A percentile compares a stretch with the other conserved stretches of the same genome.
These are phyloP conservation scores for Candida chauliodis DNA, from an alignment of 805 yeast genomes.

Conservation along the genomic window DNA sequence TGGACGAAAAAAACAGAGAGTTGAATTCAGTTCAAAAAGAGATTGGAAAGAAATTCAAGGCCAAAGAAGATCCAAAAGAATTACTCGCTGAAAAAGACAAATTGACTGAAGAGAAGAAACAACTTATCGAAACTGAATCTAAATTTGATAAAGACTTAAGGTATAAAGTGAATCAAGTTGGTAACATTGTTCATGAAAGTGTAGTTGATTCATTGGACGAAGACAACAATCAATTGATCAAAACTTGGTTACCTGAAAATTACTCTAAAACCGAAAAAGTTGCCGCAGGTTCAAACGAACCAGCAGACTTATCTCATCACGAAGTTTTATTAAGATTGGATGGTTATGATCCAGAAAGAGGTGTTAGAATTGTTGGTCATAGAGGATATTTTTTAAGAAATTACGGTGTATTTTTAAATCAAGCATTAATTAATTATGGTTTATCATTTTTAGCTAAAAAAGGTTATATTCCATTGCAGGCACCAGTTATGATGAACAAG, in stretches of 20 bases:
- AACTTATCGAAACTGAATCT: constrained; percentile 64
- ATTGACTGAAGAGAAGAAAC: constrained; percentile 66
- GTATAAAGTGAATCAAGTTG: constrained; percentile 81
- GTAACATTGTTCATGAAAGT: constrained; percentile 90
- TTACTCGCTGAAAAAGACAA: constrained; percentile 78
- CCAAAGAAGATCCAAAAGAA: constrained; percentile 90
- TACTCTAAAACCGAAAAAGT: constrained; percentile 53
- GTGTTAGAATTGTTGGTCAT: constrained; percentile 96
- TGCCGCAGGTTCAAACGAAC: constrained; percentile 75
- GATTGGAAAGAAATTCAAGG: constrained; percentile 88
- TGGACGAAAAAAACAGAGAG: constrained; percentile 86
- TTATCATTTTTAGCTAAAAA: constrained; percentile 73
- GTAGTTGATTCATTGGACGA: constrained; percentile 87
- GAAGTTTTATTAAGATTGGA: constrained; percentile 91
- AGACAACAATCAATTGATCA: constrained; percentile 83
- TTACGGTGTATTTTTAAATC: constrained; percentile 95
- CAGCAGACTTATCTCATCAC: constrained; percentile 86
- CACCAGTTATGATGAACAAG: constrained; percentile 99
- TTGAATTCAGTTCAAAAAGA: constrained; percentile 89
- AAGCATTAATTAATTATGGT: constrained; percentile 96
- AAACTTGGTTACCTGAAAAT: constrained; percentile 83
- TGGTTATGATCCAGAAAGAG: constrained; percentile 99
- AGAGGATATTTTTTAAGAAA: constrained; percentile 96
- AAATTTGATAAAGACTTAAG: constrained; percentile 74
- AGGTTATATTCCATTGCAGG: constrained; percentile 88